Evolutionary conservation across 1,284 basidiomycete genomes (phyloP).

Genomic region (Singerocomus rubriflavus): DNA sequence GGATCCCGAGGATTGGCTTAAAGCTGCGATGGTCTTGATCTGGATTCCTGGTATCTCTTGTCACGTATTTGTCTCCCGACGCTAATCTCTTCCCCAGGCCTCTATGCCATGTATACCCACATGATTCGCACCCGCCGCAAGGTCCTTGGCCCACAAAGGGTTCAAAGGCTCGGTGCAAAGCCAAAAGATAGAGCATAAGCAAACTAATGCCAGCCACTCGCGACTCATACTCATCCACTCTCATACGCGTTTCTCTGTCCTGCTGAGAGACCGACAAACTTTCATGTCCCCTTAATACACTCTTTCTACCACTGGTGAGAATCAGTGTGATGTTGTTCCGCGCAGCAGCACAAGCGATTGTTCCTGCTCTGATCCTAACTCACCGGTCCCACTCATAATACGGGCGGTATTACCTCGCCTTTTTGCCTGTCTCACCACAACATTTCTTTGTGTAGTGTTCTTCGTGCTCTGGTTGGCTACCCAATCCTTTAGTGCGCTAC

Average conservation of each 20-base stretch:
- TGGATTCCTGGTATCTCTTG: slow-evolving; percentile 84
- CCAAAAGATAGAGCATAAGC: slow-evolving; percentile 25
- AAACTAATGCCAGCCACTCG: slow-evolving; percentile 10
- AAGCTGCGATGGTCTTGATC: slow-evolving; percentile 66
- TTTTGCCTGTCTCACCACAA: neutral
- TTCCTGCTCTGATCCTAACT: slow-evolving; percentile 8
- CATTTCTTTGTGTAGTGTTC: slow-evolving; percentile 12
- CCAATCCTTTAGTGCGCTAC: slow-evolving; percentile 13
- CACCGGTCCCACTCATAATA: slow-evolving; percentile 5
- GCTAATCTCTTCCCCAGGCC: slow-evolving; percentile 20
- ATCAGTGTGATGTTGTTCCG: neutral
- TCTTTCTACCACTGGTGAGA: slow-evolving; percentile 2
- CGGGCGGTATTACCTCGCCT: neutral
- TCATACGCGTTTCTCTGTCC: neutral
- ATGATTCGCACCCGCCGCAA: slow-evolving; percentile 86
- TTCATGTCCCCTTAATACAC: slow-evolving; percentile 13
- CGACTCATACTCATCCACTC: neutral
- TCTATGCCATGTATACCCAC: slow-evolving; percentile 87
- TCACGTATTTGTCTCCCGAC: neutral
- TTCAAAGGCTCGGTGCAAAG: slow-evolving; percentile 26
- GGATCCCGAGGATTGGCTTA: slow-evolving; percentile 53
- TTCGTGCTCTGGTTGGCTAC: slow-evolving; percentile 10
- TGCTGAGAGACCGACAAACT: neutral
- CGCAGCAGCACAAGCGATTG: neutral
- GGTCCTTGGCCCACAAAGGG: slow-evolving; percentile 52